Base-by-base conservation (phyloP, 331 rosid genomes). In the Malus hybrid region DNA sequence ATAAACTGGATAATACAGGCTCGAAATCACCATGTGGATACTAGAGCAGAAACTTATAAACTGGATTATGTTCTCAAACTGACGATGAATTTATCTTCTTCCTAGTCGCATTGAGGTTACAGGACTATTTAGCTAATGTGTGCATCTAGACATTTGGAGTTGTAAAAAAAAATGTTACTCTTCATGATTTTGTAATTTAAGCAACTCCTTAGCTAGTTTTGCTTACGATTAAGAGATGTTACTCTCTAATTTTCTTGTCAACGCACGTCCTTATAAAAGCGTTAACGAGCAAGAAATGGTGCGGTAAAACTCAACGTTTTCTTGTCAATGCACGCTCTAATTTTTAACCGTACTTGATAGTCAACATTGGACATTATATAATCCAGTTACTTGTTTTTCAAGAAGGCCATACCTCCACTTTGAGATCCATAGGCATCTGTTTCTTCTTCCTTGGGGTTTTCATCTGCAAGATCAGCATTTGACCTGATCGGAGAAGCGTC, bases 371-470 rank as follows among this genome's bases (percentile, higher is more conserved):
- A 53, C 58, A 0, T 6, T 53, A 53, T 19, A 53, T 53, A 53
- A 53, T 53, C 22, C 6, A 52, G 22, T 52, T 52, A 44, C 10
- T 52, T 53, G 34, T 70, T 57, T 3, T 70, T 26, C 7, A 34
- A 68, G 30, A 36, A 71, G 79, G 75, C 64, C 32, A 79, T 88
- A 93, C 98, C 94, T 85, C 36, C 79, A 76, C 64, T 82, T 60
- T 77, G 73, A 20, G 75, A 69, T 24, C 61, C 74, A 58, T 48
- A 68, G 79, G 75, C 46, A 61, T 84, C 78, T 24, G 15, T 69
- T 68, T 82, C 88, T 62, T 67, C 78, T 63, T 77, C 82, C 63
- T 71, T 39, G 0, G 66, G 46, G 66, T 64, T 74, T 69, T 86
- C 78, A 69, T 78, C 85, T 24, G 22, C 73, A 58, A 86, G 57